Evolutionary conservation across 108 stramenopile genomes (phyloP).

Genomic region (Aurantiochytrium sp.): DNA sequence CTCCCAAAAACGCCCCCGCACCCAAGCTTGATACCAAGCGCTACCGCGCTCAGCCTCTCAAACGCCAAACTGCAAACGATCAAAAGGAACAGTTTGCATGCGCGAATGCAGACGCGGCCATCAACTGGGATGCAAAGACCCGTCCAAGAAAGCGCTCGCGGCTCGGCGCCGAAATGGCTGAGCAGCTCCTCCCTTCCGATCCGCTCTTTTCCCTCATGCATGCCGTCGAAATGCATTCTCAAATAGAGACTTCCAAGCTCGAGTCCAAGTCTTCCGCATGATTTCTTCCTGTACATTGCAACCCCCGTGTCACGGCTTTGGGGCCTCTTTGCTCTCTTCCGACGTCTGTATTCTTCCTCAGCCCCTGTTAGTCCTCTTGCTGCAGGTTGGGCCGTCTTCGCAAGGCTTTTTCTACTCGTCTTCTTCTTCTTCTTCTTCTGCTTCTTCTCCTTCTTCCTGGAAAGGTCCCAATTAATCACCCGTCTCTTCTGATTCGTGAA

Average conservation of each 20-base stretch:
- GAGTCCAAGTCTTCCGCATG: not conserved
- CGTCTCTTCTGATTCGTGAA: too few species aligned
- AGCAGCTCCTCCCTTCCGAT: not conserved
- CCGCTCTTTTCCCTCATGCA: not conserved
- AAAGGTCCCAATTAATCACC: too few species aligned
- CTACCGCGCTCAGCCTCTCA: not conserved
- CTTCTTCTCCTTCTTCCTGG: too few species aligned
- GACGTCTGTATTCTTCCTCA: not conserved
- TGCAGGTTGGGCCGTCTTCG: too few species aligned
- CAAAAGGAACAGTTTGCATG: not conserved
- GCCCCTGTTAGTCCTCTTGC: too few species aligned
- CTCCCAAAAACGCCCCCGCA: not conserved
- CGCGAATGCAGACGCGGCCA: not conserved
- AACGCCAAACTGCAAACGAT: not conserved
- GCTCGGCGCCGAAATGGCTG: not conserved
- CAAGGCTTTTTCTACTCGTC: too few species aligned
- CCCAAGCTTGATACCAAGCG: not conserved
- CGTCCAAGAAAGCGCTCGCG: not conserved
- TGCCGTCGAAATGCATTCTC: not conserved
- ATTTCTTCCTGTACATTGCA: not conserved
- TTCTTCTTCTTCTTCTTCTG: too few species aligned
- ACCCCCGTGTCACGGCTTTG: not conserved
- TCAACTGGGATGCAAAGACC: not conserved
- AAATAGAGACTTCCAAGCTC: not conserved
- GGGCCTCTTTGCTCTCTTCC: not conserved